A percentile compares a stretch with the other conserved stretches of the same genome.
phyloP scores from a whole-genome alignment of 2,329 filamentous ascomycete genomes.

The Gnomoniopsis smithogilvyi region DNA sequence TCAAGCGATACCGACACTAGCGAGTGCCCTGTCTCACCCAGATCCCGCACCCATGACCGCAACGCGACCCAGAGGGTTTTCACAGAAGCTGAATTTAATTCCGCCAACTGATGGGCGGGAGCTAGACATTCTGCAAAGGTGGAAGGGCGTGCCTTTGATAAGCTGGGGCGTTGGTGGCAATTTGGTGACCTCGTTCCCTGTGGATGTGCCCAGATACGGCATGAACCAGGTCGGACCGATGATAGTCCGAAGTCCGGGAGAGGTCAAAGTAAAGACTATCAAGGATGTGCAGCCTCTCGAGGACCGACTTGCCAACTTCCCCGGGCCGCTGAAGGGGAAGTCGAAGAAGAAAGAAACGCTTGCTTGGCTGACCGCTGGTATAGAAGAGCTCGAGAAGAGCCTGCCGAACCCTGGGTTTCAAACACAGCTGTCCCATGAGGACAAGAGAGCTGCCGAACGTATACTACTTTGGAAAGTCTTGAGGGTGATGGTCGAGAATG shows the following conservation, averaged over 20 bases:
- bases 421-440: conserved; percentile 52
- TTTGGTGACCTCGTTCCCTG: conserved; percentile 82
- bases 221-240: conserved; percentile 70
- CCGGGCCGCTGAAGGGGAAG: conserved; percentile 84
- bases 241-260: conserved; percentile 78
- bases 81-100: conserved; percentile 55
- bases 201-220: conserved; percentile 81
- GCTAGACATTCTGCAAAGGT: conserved; percentile 77
- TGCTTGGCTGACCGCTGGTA: conserved; percentile 74
- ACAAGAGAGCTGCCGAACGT: conserved; percentile 75
- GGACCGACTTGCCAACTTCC: conserved; percentile 76
- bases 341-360: conserved; percentile 93
- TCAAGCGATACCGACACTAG: conserved; percentile 21
- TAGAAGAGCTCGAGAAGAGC: conserved; percentile 67
- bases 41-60: conserved; percentile 23
- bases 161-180: conserved; percentile 84
- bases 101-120: conserved; percentile 64
- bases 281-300: conserved; percentile 70
- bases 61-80: conserved; percentile 47
- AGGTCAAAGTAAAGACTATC: conserved; percentile 72
- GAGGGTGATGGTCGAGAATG: conserved; percentile 77
- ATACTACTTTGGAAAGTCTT: conserved; percentile 85
- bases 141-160: conserved; percentile 86
- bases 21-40: conserved; percentile 31
- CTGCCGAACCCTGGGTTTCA: conserved; percentile 46